Evolutionary conservation across 2,329 filamentous ascomycete species (phyloP).

Genomic region (Beauveria sp.): DNA sequence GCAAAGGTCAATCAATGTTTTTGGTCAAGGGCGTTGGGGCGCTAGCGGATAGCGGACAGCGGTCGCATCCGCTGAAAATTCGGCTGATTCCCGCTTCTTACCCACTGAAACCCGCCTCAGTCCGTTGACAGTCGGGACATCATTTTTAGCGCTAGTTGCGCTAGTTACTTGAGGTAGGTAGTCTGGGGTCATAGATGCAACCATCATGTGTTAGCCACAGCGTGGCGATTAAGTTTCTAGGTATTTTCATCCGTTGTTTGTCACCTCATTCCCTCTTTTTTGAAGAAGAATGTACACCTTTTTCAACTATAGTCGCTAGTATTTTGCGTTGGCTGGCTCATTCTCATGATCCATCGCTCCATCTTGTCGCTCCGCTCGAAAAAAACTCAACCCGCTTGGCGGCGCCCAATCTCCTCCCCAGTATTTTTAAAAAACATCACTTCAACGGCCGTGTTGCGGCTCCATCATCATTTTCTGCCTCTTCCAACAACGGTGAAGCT

Average conservation of each 20-base stretch:
- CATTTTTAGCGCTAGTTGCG: neutral
- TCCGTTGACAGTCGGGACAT: neutral
- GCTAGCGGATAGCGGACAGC: neutral
- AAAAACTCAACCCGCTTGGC: neutral
- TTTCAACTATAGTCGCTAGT: neutral
- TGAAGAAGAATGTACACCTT: no score
- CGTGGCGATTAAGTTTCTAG: no score
- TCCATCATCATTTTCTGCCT: neutral
- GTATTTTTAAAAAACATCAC: neutral
- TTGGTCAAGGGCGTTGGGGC: neutral
- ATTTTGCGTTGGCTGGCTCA: neutral
- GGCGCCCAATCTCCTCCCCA: neutral
- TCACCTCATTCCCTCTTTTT: no score
- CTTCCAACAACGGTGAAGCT: neutral
- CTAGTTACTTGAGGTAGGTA: neutral
- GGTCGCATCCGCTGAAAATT: neutral
- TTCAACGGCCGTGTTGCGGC: neutral
- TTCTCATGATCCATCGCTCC: neutral
- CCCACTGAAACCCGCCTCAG: neutral
- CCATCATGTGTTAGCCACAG: no score
- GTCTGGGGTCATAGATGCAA: neutral
- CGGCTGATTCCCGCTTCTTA: neutral
- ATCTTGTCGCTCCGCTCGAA: neutral
- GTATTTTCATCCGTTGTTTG: no score
- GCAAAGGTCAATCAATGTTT: neutral